Conservation (phyloP, 139 green algal genomes). For the Volvox reticuliferus region DNA sequence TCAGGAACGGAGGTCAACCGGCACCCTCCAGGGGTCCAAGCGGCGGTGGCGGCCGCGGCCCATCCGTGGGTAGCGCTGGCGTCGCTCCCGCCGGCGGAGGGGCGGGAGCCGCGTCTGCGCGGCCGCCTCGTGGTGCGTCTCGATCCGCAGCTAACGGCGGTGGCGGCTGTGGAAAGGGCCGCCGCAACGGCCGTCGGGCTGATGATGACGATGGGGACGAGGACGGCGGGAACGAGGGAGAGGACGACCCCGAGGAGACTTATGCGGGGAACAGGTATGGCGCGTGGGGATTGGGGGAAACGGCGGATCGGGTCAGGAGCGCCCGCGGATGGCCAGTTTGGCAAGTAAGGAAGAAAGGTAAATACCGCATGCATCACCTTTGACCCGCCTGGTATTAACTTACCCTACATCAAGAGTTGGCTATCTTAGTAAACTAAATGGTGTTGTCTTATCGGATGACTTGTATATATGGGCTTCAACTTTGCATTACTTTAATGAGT, state of each 20-base stretch:
- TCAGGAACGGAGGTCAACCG: conserved; percentile 52
- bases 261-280: conserved; percentile 70
- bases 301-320: too few relatives aligned
- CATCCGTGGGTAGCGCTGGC: neutral
- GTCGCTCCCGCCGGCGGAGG: neutral
- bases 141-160: neutral
- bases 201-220: neutral
- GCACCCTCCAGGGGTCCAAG: neutral
- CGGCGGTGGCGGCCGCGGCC: neutral
- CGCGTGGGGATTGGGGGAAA: neutral
- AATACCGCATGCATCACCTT: too few relatives aligned
- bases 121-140: neutral
- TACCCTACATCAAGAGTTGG: too few relatives aligned
- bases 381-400: too few relatives aligned
- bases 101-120: neutral
- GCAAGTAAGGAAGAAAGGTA: too few relatives aligned
- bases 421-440: too few relatives aligned
- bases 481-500: too few relatives aligned
- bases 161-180: conserved; percentile 21
- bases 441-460: too few relatives aligned
- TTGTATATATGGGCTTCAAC: too few relatives aligned
- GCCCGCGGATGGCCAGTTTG: too few relatives aligned
- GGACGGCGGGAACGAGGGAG: conserved; percentile 43
- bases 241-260: conserved; percentile 60
- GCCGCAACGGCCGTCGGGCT: neutral